phyloP scores from a whole-genome alignment of 306 rosid species.

The Vicia faba region DNA sequence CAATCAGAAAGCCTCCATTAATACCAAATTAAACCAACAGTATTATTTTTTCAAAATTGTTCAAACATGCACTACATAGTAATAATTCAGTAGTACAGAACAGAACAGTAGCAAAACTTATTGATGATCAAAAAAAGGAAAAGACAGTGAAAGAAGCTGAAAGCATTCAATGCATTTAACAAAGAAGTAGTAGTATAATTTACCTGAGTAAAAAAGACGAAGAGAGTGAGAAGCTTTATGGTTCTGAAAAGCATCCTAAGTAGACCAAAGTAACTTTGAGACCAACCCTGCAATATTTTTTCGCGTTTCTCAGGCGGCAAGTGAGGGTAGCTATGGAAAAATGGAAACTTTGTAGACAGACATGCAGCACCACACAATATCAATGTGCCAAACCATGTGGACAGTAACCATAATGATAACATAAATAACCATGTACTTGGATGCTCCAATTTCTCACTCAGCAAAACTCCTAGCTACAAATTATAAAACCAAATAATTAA shows the following conservation, averaged over 20 bases:
- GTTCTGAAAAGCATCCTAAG: constrained; percentile 54
- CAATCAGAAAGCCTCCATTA: neutral
- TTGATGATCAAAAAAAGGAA: neutral
- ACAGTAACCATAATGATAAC: constrained; percentile 54
- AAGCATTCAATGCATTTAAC: neutral
- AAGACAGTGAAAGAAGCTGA: neutral
- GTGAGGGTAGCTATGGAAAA: constrained; percentile 48
- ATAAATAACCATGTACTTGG: constrained; percentile 53
- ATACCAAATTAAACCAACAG: too few relatives aligned
- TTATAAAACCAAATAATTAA: neutral
- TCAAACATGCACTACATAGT: too few relatives aligned
- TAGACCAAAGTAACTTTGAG: constrained; percentile 48
- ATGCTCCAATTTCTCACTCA: constrained; percentile 56
- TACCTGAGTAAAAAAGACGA: constrained; percentile 77
- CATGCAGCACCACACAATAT: constrained; percentile 54
- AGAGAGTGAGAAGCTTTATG: constrained; percentile 58
- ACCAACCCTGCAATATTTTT: constrained; percentile 47
- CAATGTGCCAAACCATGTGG: constrained; percentile 72
- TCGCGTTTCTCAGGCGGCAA: constrained; percentile 46
- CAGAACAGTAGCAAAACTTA: neutral
- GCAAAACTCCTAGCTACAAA: constrained; percentile 50
- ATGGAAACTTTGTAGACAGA: constrained; percentile 50
- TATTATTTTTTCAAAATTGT: too few relatives aligned
- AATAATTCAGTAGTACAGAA: neutral
- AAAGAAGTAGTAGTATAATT: neutral